Evolutionary conservation across 169 alveolate species (phyloP).

Genomic region (Plasmodium relictum): DNA sequence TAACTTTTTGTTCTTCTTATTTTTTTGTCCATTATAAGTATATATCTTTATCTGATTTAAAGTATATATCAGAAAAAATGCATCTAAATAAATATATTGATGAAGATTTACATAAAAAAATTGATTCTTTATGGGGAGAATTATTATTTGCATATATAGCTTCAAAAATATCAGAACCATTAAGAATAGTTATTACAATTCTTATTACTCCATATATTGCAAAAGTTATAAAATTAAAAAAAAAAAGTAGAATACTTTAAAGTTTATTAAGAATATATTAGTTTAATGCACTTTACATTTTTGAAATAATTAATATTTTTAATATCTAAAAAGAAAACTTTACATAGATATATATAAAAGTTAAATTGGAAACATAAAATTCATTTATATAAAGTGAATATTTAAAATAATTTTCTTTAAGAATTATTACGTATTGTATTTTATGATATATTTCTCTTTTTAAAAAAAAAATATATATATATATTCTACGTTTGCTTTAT

Average conservation of each 20-base stretch:
- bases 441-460: too few species aligned
- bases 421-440: too few species aligned
- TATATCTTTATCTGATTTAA: slow-evolving; percentile 58
- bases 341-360: too few species aligned
- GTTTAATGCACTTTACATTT: too few species aligned
- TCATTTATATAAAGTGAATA: too few species aligned
- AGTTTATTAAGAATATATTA: too few species aligned
- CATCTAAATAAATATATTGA: slow-evolving; percentile 55
- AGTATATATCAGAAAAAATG: slow-evolving; percentile 55
- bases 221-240: slow-evolving; percentile 29
- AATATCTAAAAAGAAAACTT: too few species aligned
- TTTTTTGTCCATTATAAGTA: slow-evolving; percentile 65
- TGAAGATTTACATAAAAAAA: slow-evolving; percentile 68
- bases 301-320: too few species aligned
- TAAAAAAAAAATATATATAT: too few species aligned
- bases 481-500: too few species aligned
- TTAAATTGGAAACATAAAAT: too few species aligned
- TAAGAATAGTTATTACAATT: slow-evolving; percentile 59
- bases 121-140: slow-evolving; percentile 76
- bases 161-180: slow-evolving; percentile 58
- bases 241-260: slow-evolving; percentile 27
- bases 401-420: too few species aligned
- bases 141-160: slow-evolving; percentile 66
- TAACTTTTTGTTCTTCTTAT: slow-evolving; percentile 45
- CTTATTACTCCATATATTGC: slow-evolving; percentile 72